phyloP scores from a whole-genome alignment of 192 early-diverging fungal species.

The Podila minutissima region DNA sequence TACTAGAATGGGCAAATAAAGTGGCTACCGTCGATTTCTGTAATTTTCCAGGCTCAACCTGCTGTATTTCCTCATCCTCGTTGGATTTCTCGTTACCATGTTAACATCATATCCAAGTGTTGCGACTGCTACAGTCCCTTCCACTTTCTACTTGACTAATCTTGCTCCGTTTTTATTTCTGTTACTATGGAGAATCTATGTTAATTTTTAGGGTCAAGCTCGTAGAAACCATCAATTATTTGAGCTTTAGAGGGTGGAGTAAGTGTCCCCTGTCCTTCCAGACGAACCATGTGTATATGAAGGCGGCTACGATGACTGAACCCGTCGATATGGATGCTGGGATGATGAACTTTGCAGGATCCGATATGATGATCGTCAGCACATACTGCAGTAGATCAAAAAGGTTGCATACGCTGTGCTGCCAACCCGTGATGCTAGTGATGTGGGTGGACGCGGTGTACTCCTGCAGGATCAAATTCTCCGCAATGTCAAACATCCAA shows the following conservation, averaged over 20 bases:
- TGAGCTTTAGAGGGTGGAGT: conserved; percentile 17
- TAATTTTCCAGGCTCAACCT: no score
- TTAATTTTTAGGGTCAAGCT: not conserved
- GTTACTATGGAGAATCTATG: not conserved
- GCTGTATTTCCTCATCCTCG: no score
- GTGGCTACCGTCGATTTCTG: no score
- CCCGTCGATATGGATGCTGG: conserved; percentile 33
- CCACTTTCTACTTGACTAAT: not conserved
- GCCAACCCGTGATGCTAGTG: conserved; percentile 33
- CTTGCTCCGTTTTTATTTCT: not conserved
- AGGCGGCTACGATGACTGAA: conserved; percentile 11
- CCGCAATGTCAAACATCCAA: conserved; percentile 44
- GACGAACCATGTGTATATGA: conserved; percentile 28
- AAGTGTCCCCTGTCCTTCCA: conserved; percentile 40
- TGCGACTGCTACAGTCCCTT: no score
- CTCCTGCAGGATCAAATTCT: conserved; percentile 36
- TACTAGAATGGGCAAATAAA: no score
- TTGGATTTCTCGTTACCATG: no score
- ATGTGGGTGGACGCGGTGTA: conserved; percentile 7
- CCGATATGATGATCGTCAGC: conserved; percentile 25
- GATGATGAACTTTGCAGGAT: conserved; percentile 33
- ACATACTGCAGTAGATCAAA: conserved; percentile 32
- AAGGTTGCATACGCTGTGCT: conserved; percentile 37
- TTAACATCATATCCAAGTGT: no score
- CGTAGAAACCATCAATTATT: conserved; percentile 3